Evolutionary conservation across 805 yeast species (phyloP).

Genomic region (Saturnispora bothae): DNA sequence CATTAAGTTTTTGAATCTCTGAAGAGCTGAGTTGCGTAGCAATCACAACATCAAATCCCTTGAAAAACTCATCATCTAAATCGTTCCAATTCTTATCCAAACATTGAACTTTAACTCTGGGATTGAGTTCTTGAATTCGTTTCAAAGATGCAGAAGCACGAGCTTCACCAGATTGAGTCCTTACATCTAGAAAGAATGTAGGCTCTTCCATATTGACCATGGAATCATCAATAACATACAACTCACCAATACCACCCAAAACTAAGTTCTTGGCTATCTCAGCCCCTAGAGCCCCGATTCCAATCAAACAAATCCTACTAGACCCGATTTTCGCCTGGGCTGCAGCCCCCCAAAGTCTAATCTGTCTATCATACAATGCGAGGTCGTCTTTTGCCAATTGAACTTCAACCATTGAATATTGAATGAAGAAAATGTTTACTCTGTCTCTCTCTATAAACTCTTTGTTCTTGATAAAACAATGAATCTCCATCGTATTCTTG

Average conservation of each 20-base stretch:
- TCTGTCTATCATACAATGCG: slow-evolving; percentile 89
- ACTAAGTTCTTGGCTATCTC: slow-evolving; percentile 80
- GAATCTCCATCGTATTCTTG: slow-evolving; percentile 69
- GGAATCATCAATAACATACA: slow-evolving; percentile 58
- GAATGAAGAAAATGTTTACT: neutral
- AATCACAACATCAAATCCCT: slow-evolving; percentile 57
- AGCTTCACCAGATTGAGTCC: slow-evolving; percentile 41
- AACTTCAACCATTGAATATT: neutral
- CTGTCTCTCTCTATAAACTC: neutral
- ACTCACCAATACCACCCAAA: slow-evolving; percentile 75
- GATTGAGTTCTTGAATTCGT: slow-evolving; percentile 65
- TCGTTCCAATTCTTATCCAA: slow-evolving; percentile 11
- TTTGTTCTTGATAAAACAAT: slow-evolving; percentile 24
- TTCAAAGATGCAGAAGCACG: slow-evolving; percentile 46
- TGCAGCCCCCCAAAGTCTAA: slow-evolving; percentile 90
- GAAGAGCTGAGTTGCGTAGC: slow-evolving; percentile 51
- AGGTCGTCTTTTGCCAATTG: slow-evolving; percentile 49
- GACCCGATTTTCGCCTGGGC: slow-evolving; percentile 73
- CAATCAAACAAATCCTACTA: slow-evolving; percentile 60
- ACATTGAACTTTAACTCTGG: slow-evolving; percentile 48
- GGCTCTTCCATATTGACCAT: slow-evolving; percentile 32
- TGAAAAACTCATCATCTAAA: slow-evolving; percentile 31
- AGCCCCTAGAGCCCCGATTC: slow-evolving; percentile 66
- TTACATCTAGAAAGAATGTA: slow-evolving; percentile 65
- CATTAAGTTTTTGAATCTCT: slow-evolving; percentile 41